Evolutionary conservation across 1,284 basidiomycete species (phyloP).

Genomic region (Trichosporon sp.): DNA sequence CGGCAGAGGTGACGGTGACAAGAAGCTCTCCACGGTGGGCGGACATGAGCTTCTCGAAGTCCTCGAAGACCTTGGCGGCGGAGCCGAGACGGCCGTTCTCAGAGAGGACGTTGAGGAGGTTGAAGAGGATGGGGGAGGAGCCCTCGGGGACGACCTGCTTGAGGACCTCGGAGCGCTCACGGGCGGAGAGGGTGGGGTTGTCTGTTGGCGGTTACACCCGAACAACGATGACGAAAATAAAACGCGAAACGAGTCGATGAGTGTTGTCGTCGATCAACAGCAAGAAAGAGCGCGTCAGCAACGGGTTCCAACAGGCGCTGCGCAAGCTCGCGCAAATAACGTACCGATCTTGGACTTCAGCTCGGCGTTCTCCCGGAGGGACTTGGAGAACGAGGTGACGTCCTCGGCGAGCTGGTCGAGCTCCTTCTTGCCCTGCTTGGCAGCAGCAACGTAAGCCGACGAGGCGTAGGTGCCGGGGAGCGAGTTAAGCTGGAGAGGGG

Average conservation of each 20-base stretch:
- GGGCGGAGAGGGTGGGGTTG: conserved; percentile 82
- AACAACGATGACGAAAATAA: not conserved
- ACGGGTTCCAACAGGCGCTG: not conserved
- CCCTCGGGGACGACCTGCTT: conserved; percentile 62
- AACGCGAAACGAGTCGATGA: not conserved
- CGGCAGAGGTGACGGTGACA: conserved; percentile 84
- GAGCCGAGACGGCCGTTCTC: conserved; percentile 89
- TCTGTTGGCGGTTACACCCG: conserved; percentile 29
- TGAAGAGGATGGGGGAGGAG: conserved; percentile 78
- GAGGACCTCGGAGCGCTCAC: conserved; percentile 70
- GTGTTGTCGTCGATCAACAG: not conserved
- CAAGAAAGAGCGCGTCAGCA: not conserved
- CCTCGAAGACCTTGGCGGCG: conserved; percentile 80
- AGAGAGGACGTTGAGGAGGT: conserved; percentile 83
- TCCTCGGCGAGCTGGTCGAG: conserved; percentile 72
- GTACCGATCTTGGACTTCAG: conserved; percentile 58
- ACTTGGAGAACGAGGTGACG: conserved; percentile 63
- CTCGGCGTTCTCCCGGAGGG: not conserved
- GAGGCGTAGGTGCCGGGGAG: conserved; percentile 79
- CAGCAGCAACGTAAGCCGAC: conserved; percentile 86
- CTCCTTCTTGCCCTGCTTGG: conserved; percentile 67
- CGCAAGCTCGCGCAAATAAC: conserved; percentile 13
- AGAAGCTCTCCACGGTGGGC: conserved; percentile 91
- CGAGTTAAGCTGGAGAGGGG: conserved; percentile 51
- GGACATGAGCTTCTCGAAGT: conserved; percentile 83